Conservation (phyloP, 192 early-diverging fungal species). For the Backusella parvicylindrica region DNA sequence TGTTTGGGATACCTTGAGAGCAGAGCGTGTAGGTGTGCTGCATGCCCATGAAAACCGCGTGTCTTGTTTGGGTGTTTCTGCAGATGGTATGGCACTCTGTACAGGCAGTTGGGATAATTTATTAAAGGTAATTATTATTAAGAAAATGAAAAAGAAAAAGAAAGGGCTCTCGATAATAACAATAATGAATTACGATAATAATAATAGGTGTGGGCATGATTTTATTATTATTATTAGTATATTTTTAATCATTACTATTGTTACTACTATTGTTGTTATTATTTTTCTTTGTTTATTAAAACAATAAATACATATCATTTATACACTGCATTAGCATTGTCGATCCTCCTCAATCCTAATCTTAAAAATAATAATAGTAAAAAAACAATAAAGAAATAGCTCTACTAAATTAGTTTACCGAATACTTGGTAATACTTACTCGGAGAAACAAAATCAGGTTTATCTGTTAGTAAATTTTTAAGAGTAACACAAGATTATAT, state of each 20-base stretch:
- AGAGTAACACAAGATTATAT: not conserved
- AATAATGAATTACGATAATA: not conserved
- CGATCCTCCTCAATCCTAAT: not conserved
- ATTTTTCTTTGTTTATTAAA: not conserved
- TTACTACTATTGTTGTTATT: not conserved
- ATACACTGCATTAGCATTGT: not conserved
- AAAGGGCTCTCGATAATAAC: not conserved
- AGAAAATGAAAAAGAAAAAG: not conserved
- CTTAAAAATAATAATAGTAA: not conserved
- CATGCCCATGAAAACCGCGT: conserved; percentile 97
- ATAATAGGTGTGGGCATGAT: not conserved
- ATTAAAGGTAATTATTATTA: conserved; percentile 78
- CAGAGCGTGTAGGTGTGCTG: conserved; percentile 90
- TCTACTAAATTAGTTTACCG: not conserved
- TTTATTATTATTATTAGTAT: not conserved
- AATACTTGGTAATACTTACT: not conserved
- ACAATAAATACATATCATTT: not conserved
- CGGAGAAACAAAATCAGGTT: not conserved
- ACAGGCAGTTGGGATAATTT: conserved; percentile 98
- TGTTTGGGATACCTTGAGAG: conserved; percentile 98
- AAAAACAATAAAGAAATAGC: not conserved
- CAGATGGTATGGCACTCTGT: conserved; percentile 97
- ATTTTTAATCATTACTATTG: not conserved
- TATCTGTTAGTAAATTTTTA: too few relatives aligned
- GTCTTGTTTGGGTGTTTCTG: conserved; percentile 91